Evolutionary conservation across 345 rosid genomes (phyloP), one percentile per base, ranked within the genome.

Genomic region (Populus davidiana): DNA sequence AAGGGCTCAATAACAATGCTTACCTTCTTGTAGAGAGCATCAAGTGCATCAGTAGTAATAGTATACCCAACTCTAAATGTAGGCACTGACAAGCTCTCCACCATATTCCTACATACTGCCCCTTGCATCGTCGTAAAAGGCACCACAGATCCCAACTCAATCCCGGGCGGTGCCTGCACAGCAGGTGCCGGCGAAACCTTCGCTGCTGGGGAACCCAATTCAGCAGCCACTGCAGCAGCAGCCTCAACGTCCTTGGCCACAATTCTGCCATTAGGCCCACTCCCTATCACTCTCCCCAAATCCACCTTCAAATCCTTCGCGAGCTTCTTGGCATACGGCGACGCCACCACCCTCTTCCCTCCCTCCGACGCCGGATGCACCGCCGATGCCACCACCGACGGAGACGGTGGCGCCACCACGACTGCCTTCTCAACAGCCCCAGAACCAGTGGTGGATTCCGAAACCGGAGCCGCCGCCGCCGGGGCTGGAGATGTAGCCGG

Each of bases 231-330:
- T 0, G 83, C 83, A 2, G 86, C 89, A 16, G 90, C 94, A 0
- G 90, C 91, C 80, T 93, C 97, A 43, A 93, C 97, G 78, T 96
- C 98, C 84, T 94, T 93, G 41, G 98, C 97, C 77, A 94, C 98
- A 83, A 94, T 93, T 82, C 98, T 93, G 25, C 98, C 98, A 88
- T 83, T 71, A 0, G 98, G 98, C 1, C 98, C 98, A 87, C 90
- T 91, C 43, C 97, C 97, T 68, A 81, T 83, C 6, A 96, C 76
- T 76, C 74, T 80, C 76, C 73, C 87, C 81, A 96, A 81, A 56
- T 93, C 97, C 75, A 93, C 86, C 69, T 96, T 93, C 88, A 93
- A 79, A 66, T 95, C 99, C 78, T 91, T 93, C 0, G 96, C 97
- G 77, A 91, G 77, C 84, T 91, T 96, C 90, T 93, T 93, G 11